phyloP scores from a whole-genome alignment of 2,329 filamentous ascomycete species.

The Alternaria sp. region DNA sequence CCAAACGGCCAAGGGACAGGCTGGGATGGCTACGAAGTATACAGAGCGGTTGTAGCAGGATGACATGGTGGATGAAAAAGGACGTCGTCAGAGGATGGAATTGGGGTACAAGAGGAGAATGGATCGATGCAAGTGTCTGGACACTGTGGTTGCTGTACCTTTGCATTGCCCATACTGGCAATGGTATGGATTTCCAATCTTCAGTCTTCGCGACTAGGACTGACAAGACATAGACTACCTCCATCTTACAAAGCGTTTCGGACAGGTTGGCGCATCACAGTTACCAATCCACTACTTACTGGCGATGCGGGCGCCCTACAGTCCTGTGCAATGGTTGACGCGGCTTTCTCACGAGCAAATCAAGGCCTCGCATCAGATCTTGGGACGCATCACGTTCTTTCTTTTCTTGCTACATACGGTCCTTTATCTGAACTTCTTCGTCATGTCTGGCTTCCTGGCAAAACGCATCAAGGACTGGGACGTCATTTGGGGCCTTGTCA shows the following conservation, averaged over 20 bases:
- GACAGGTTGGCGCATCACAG: constrained; percentile 67
- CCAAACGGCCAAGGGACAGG: constrained; percentile 40
- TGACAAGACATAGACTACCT: constrained; percentile 62
- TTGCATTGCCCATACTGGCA: constrained; percentile 60
- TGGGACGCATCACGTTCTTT: constrained; percentile 63
- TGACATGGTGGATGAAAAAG: constrained; percentile 58
- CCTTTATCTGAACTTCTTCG: constrained; percentile 67
- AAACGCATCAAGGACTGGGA: constrained; percentile 66
- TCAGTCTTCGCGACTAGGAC: background rate
- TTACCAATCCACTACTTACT: constrained; percentile 67
- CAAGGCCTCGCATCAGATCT: constrained; percentile 65
- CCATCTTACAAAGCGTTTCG: constrained; percentile 69
- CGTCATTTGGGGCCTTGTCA: constrained; percentile 64
- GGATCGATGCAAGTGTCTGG: constrained; percentile 60
- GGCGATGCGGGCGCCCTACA: constrained; percentile 60
- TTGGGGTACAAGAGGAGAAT: constrained; percentile 62
- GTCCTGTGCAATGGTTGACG: constrained; percentile 62
- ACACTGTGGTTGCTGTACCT: constrained; percentile 62
- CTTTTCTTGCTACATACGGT: constrained; percentile 62
- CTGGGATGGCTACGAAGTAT: constrained; percentile 37
- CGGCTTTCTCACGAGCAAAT: constrained; percentile 63
- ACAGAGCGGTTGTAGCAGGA: constrained; percentile 36
- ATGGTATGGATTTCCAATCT: constrained; percentile 57
- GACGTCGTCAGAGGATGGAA: constrained; percentile 55
- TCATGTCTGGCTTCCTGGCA: constrained; percentile 58